These are phyloP conservation scores for Trichoderma sp. DNA, from an alignment of 2,329 filamentous ascomycete species.

Conservation along the genomic window DNA sequence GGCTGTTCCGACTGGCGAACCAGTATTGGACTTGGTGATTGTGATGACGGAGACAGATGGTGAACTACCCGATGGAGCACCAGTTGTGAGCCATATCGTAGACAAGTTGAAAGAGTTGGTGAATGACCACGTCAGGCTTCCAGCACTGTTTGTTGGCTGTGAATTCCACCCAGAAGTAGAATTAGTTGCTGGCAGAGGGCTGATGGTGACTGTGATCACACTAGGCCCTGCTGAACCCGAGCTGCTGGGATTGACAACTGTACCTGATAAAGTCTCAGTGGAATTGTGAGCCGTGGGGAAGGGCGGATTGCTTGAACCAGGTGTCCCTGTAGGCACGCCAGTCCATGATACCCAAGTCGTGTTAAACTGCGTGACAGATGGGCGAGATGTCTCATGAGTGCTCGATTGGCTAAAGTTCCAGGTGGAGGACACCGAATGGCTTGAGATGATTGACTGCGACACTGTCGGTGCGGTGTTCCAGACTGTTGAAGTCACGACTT, in stretches of 20 bases:
- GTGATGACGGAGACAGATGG: background rate
- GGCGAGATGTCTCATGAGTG: background rate
- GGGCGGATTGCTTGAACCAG: background rate
- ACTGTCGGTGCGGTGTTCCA: constrained; percentile 14
- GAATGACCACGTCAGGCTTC: constrained; percentile 16
- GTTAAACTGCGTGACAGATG: background rate
- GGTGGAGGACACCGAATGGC: background rate
- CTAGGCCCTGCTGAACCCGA: background rate
- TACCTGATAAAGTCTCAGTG: constrained; percentile 13
- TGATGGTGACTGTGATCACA: constrained; percentile 15
- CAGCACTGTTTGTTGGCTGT: background rate
- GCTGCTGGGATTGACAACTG: background rate
- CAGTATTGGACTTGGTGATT: background rate
- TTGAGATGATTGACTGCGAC: constrained; percentile 8
- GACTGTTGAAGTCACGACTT: constrained; percentile 8
- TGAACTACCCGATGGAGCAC: background rate
- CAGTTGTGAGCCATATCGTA: constrained; percentile 7
- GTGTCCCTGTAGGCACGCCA: background rate
- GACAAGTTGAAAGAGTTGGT: constrained; percentile 13
- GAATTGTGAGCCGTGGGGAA: constrained; percentile 15
- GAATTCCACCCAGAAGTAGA: background rate
- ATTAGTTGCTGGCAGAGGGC: constrained; percentile 14
- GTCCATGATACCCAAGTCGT: constrained; percentile 16
- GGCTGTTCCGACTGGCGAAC: background rate
- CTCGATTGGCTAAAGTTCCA: constrained; percentile 1